Evolutionary conservation across 139 green algal genomes (phyloP).

Genomic region (Mesotaenium endlicherianum): DNA sequence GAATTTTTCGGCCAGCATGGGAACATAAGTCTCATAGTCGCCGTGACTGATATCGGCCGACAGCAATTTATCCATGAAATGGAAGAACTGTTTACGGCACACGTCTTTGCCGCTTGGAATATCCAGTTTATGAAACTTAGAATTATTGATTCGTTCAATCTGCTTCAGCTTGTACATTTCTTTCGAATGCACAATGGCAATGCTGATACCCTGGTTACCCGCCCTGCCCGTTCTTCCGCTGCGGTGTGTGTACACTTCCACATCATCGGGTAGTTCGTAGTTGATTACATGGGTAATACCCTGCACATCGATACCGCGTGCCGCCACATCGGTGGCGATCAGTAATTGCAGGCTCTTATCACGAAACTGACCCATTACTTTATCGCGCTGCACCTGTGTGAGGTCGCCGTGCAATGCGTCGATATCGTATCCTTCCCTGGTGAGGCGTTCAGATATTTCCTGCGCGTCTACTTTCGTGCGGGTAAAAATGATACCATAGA

Average conservation of each 20-base stretch:
- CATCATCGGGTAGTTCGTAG: constrained; percentile 74
- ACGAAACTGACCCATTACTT: constrained; percentile 73
- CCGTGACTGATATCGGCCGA: no score
- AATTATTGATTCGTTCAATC: no score
- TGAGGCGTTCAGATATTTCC: constrained; percentile 14
- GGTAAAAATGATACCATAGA: no score
- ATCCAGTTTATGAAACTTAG: no score
- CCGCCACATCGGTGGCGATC: constrained; percentile 98
- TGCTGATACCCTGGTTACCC: constrained; percentile 68
- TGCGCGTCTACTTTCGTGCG: neutral
- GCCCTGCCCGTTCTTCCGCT: constrained; percentile 83
- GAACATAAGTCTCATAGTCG: no score
- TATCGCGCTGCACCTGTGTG: constrained; percentile 64
- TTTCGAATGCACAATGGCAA: no score
- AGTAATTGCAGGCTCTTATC: constrained; percentile 81
- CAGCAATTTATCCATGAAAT: no score
- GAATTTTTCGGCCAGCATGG: no score
- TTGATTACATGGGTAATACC: constrained; percentile 77
- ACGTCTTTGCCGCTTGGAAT: no score
- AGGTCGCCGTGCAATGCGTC: constrained; percentile 93
- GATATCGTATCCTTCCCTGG: constrained; percentile 57
- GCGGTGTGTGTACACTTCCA: constrained; percentile 89
- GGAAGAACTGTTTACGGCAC: no score
- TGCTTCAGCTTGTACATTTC: no score
- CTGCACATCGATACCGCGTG: constrained; percentile 90